Evolutionary conservation across 1,284 basidiomycete species (phyloP), one percentile per base, ranked within the genome.

Genomic region (Veloporphyrellus conicus): DNA sequence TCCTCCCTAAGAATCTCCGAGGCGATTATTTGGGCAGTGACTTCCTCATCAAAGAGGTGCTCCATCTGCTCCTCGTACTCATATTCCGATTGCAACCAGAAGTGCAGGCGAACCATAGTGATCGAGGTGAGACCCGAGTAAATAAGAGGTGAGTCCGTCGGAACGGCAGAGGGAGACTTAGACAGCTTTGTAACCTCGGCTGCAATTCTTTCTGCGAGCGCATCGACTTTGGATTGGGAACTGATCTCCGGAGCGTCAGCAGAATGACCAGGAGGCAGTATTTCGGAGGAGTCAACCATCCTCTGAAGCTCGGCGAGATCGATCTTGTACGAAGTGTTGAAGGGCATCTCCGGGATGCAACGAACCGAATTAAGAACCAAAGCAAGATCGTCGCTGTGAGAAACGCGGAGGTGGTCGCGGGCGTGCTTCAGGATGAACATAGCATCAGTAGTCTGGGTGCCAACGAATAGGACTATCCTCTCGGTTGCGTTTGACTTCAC

Each of bases 271-370:
- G 48, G 53, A 23, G 35, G 16, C 3, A 34, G 41, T 14, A 16
- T 16, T 9, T 58, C 57, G 6, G 32, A 38, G 35, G 53, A 55
- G 39, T 63, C 63, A 2, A 41, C 54, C 43, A 63, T 43, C 32
- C 45, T 51, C 41, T 62, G 63, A 16, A 62, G 59, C 25, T 43
- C 36, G n/a, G 41, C 33, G 1, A 19, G 33, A 15, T 34, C 33
- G 18, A 34, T 19, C 51, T 65, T 62, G 53, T 65, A 63, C 3
- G 33, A 34, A 10, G 9, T 6, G 6, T 65, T 65, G 45, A 63
- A 62, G 4, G 60, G 62, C 61, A 62, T 60, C 39, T 65, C 48
- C 41, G 38, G 50, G 60, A 43, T 58, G 49, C 43, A 63, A 8
- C 53, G 61, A 18, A 59, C 59, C 6, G 54, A 51, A 18, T 42